phyloP scores from a whole-genome alignment of 106 monocot genomes.

The Acorus gramineus region DNA sequence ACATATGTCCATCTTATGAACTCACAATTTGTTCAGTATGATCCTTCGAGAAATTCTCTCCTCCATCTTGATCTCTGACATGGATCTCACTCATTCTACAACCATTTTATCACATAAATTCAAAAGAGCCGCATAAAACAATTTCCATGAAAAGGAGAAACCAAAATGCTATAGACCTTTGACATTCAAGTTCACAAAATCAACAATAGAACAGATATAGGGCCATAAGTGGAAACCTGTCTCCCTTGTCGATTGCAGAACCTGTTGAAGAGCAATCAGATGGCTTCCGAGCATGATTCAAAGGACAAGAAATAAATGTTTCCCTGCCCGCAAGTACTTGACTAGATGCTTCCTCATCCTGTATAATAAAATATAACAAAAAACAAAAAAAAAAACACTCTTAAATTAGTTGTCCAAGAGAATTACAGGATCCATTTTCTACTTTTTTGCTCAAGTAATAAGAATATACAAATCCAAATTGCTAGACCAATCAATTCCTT shows the following conservation, averaged over 20 bases:
- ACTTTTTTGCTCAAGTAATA: too few relatives aligned
- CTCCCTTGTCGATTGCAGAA: conserved; percentile 9
- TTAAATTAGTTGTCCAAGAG: too few relatives aligned
- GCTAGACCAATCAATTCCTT: too few relatives aligned
- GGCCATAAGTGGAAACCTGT: conserved; percentile 21
- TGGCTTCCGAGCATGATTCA: conserved; percentile 5
- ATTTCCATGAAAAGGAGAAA: neutral
- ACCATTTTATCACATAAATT: conserved; percentile 8
- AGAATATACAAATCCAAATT: too few relatives aligned
- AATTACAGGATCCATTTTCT: too few relatives aligned
- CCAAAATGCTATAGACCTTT: too few relatives aligned
- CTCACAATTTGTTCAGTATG: conserved; percentile 17
- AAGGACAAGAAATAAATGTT: conserved; percentile 4
- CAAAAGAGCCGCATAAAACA: neutral
- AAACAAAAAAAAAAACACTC: neutral
- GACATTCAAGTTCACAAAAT: too few relatives aligned
- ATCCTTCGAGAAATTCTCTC: conserved; percentile 15
- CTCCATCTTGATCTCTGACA: conserved; percentile 18
- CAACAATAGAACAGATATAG: neutral
- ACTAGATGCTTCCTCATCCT: conserved; percentile 28
- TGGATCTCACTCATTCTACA: conserved; percentile 31
- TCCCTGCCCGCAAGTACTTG: conserved; percentile 18
- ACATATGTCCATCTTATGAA: neutral
- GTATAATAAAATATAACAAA: conserved; percentile 1
- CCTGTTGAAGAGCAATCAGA: conserved; percentile 16